Percentiles rank a stretch among this genome's conserved stretches.
phyloP scores from a whole-genome alignment of 495 filamentous ascomycete species.

The Hypoxylon trugodes region DNA sequence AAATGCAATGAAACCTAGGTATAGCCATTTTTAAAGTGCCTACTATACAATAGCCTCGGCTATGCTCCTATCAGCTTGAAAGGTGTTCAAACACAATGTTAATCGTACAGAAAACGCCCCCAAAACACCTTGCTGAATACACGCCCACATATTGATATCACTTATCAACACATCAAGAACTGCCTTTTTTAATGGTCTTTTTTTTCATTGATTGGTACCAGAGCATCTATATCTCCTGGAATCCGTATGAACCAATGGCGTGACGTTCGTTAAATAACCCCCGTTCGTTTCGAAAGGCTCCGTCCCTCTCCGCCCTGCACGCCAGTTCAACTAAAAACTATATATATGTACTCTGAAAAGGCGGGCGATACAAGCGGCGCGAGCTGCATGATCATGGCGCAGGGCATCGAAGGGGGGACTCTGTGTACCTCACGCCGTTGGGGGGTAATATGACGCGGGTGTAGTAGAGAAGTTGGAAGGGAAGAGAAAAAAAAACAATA shows the following conservation, averaged over 20 bases:
- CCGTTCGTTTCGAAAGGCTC: conserved; percentile 32
- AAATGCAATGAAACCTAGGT: too few relatives aligned
- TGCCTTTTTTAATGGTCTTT: conserved; percentile 32
- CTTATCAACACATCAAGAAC: neutral
- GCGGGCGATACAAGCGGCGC: conserved; percentile 4
- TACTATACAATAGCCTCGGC: too few relatives aligned
- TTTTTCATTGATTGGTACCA: conserved; percentile 45
- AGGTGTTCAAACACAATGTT: too few relatives aligned
- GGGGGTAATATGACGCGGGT: conserved; percentile 16
- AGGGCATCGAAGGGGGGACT: conserved; percentile 27
- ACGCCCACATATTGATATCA: too few relatives aligned
- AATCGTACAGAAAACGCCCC: too few relatives aligned
- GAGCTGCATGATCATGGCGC: conserved; percentile 18
- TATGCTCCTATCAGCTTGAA: too few relatives aligned
- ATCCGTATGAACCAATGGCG: conserved; percentile 44
- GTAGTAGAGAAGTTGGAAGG: conserved; percentile 30
- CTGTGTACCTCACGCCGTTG: conserved; percentile 16
- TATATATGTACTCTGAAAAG: conserved; percentile 26
- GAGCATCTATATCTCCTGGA: conserved; percentile 34
- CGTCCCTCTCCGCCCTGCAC: conserved; percentile 22
- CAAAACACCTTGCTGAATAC: too few relatives aligned
- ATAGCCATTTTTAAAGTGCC: too few relatives aligned
- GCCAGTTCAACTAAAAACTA: conserved; percentile 19
- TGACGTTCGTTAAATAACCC: conserved; percentile 47
- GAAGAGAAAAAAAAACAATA: conserved; percentile 40